Evolutionary conservation across 2,329 filamentous ascomycete species (phyloP), one percentile per base, ranked within the genome.

Genomic region (Ceratocystiopsis sp.): DNA sequence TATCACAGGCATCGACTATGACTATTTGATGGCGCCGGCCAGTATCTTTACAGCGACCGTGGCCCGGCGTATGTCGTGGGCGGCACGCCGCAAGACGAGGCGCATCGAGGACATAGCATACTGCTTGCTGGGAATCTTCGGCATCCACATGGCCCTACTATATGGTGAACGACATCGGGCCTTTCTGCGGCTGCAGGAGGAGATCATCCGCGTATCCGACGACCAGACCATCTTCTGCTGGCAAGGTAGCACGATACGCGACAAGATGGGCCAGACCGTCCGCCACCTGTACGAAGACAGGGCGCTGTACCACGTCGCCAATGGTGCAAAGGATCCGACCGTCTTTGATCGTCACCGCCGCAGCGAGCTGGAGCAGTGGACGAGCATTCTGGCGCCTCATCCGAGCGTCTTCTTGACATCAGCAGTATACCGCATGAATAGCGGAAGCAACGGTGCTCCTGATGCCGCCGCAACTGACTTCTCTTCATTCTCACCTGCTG

Each of bases 191-290:
- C 47, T 56, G 3, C 54, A 56, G 40, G 46, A 57, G 25, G 54
- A 54, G 38, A 57, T 58, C 21, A 48, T 56, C 32, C 52, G 50
- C 38, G 44, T 40, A 4, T 48, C 48, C 1, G 45, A 50, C 17
- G 56, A 59, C 45, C 53, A 58, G 34, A 51, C 53, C 3, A 40
- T 58, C 5, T 57, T 58, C 33, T 53, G 54, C 12, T 57, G 55
- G 55, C 37, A 38, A 13, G 33, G 25, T 2, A 29, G 13, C 33
- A 13, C 12, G 3, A 34, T 13, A 8, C 15, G 2, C 19, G 19
- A 13, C 16, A 44, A 39, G 16, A 29, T 29, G 4, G 37, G 38
- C 17, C 34, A 21, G 2, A 17, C 29, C 3, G 17, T 35, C 9
- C 37, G 37, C 14, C 19, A 41, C 13, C 29, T 43, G 25, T n/a